Evolutionary conservation across 2,329 filamentous ascomycete genomes (phyloP), one percentile per base, ranked within the genome.

Genomic region (Monosporascus sp.): DNA sequence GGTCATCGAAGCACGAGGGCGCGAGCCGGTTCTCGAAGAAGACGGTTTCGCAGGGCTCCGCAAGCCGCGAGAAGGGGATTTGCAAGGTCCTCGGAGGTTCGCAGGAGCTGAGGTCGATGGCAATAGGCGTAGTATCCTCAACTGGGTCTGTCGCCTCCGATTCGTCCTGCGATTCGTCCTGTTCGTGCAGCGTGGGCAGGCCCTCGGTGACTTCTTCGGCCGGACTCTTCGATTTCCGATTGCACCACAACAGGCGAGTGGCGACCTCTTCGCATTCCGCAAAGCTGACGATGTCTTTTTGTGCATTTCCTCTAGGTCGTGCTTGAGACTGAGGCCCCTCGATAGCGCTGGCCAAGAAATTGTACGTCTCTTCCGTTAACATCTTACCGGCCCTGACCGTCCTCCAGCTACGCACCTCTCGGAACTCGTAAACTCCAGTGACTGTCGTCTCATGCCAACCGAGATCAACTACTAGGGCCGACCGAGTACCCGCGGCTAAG

Each of bases 391-490:
- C 91, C 59, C 94, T 80, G 15, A 89, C 77, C 39, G 83, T 93
- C 51, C 89, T 80, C 53, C 78, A 82, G 51, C 83, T 83, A 17
- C 79, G 77, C 1, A 96, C 83, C 67, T 96, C 91, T 51, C 89
- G 86, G 68, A 91, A 96, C 71, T 99, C 94, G 66, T 92, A 97
- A 7, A 97, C 79, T 6, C 86, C 88, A 0, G 90, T 96, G 22
- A 95, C 82, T 0, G 87, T 81, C 0, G 92, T 96, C 70, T 97
- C 94, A 43, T 85, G 80, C 94, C 94, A 99, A 44, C 93, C 94
- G 55, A 99, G 79, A 65, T 99, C 91, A 38, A 99, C 78, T 0
- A 97, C 83, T 43, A 99, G 70, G 1, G 87, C 90, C n/a, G 89
- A 90, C 15, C 94, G 85, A 41, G 96, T 75, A 1, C 94, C 94